Base-by-base conservation (phyloP, 1,139 yeast genomes). In the Hyphopichia fennica region DNA sequence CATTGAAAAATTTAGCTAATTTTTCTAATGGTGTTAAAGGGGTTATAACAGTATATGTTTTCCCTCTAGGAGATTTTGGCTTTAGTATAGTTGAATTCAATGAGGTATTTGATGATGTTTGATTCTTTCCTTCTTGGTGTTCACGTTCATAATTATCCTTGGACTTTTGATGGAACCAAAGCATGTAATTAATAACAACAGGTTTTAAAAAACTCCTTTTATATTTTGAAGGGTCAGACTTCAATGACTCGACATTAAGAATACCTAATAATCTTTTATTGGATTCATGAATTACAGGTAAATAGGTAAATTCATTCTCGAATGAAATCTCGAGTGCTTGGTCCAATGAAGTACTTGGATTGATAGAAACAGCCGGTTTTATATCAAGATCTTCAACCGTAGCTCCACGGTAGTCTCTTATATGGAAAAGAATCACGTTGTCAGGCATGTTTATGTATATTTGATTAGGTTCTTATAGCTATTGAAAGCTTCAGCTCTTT, bases 321-420 rank as follows among this genome's bases (percentile, higher is more conserved):
- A 68, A 80, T 9, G 84, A 75, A 37, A 73, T 64, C 48, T 69
- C 76, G 15, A 70, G 47, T 1, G 78, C 87, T 39, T 72, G 74
- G 6, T 58, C 61, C 30, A 81, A 59, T n/a, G 68, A 66, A 7
- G 82, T 77, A 11, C 68, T 57, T 0, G 85, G 84, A 44, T 72
- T 69, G 37, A 81, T 75, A 13, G 83, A 74, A 32, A 79, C 63
- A 28, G 86, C 86, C 1, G 85, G 86, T 38, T 75, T 76, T 43
- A 80, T 72, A 53, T 81, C 84, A 50, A 81, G 69, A 51, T 81
- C 87, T 54, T 81, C 86, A 10, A 81, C 73, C 1, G 83, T 79
- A 14, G 87, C 77, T 0, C 79, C 79, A 34, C 78, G 62, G 49
- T 73, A 73, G 53, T 73, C 78, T 41, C 65, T 56, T 17, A 57